Conservation (phyloP, 441 rosid genomes). For the Jatropha multifida region DNA sequence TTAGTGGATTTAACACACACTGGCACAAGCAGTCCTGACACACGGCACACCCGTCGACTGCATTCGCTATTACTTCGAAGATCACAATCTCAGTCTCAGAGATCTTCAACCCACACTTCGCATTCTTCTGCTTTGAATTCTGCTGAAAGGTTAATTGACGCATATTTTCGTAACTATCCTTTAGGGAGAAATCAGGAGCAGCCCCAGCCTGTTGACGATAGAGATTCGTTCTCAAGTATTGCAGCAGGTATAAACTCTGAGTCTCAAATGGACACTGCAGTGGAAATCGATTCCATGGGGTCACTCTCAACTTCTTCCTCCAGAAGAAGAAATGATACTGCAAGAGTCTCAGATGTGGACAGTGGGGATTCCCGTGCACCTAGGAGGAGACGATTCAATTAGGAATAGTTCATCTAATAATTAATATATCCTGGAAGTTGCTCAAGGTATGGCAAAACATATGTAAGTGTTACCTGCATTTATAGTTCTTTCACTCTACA, state of each 20-base stretch:
- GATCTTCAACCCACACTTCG: constrained; percentile 44
- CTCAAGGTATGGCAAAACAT: constrained; percentile 20
- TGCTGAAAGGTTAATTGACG: constrained; percentile 58
- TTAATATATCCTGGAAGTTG: constrained; percentile 21
- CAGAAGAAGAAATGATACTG: constrained; percentile 66
- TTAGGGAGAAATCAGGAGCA: constrained; percentile 71
- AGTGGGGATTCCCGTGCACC: constrained; percentile 86
- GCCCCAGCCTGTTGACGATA: constrained; percentile 78
- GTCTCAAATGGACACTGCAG: constrained; percentile 78
- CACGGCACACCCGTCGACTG: constrained; percentile 45
- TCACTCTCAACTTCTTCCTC: constrained; percentile 90
- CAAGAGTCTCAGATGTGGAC: constrained; percentile 77
- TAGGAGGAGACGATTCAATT: constrained; percentile 71
- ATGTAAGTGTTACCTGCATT: constrained; percentile 28
- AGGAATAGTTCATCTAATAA: constrained; percentile 26
- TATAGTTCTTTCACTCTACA: constrained; percentile 24
- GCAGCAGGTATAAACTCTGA: constrained; percentile 84
- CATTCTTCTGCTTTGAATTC: constrained; percentile 48
- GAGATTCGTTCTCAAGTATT: constrained; percentile 85
- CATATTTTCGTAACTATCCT: constrained; percentile 48
- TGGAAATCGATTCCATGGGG: constrained; percentile 80
- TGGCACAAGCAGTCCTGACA: constrained; percentile 46
- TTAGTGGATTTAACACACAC: constrained; percentile 49
- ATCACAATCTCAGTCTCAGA: constrained; percentile 52
- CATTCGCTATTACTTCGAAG: constrained; percentile 56